Evolutionary conservation across 768 basidiomycete species (phyloP), one percentile per base, ranked within the genome.

Genomic region (Leccinum uliginosum): DNA sequence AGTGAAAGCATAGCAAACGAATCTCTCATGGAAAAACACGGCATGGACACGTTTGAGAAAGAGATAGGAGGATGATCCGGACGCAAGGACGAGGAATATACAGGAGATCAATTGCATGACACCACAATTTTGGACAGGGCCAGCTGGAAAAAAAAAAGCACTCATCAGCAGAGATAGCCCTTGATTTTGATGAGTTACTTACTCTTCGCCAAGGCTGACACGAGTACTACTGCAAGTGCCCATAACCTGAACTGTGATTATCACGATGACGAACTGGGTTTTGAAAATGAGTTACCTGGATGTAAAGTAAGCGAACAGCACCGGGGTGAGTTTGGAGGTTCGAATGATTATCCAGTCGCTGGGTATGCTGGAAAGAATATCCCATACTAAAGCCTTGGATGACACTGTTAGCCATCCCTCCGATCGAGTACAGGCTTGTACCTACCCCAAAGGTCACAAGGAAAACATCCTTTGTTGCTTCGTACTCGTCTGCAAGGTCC

Each of bases 1-100:
- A 17, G 65, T 69, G 54, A 75, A 71, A 29, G 62, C 15, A 27
- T 56, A 35, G 12, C 65, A 32, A 43, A 73, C 51, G 24, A 58
- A 23, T 46, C 35, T 53, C 27, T 69, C 61, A 7, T 61, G 26
- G 34, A 65, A 47, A 58, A 70, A 75, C 9, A 76, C 64, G 2
- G 73, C 76, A 40, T 73, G 68, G n/a, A 73, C 65, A 12, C 76
- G 70, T 49, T 73, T 67, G 61, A 76, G 71, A 58, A 77, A 75
- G 48, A 76, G 70, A 38, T 72, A 66, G 0, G 70, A 71, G 0
- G 74, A 74, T 3, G 66, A 62, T 6, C 68, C 57, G 6, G 61
- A 58, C 38, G 68, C 54, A n/a, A 66, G 32, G n/a, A 68, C 29
- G 59, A 59, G 62, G 56, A 60, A 55, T 48, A 55, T 19, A 47